Base-by-base conservation (phyloP, 2,329 filamentous ascomycete genomes). In the Monosporascus sp. region DNA sequence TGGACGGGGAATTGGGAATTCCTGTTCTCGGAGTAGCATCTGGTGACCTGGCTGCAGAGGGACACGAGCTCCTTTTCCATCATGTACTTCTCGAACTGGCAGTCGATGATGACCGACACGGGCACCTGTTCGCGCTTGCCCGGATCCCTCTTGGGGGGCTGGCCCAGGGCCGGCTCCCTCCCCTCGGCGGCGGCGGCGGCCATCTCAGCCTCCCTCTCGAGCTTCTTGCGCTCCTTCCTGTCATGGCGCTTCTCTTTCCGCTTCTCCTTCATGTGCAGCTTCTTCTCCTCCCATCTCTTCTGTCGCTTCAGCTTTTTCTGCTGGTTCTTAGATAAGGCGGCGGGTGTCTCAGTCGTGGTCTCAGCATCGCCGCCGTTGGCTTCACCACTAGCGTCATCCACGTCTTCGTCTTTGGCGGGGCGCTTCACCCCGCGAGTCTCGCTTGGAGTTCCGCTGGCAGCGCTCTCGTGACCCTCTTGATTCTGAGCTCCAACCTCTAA, bases 1-100 rank as follows among this genome's bases (percentile, higher is more conserved):
- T 95, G 87, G 7, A 85, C 77, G 49, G 85, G 81, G 66, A 82
- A 92, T 7, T 68, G 72, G 0, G 86, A 79, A 52, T 80, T 83
- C 54, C 81, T 82, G 70, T 97, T 97, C 64, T 96, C 90, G 20
- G 91, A 90, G 71, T 99, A 99, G 53, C 82, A 88, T 52, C 94
- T 79, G 8, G 90, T 96, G 56, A 99, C 78, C 70, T 99, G 94
- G 53, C 85, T 83, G 1, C 83, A 83, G 14, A 99, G 79, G 5
- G 90, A 96, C 51, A 92, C 85, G 31, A 89, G 77, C 72, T 99
- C 94, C 61, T 88, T 87, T 38, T 93, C 88, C 49, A 79, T 79
- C 94, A 99, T 99, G 65, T 92, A 81, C 42, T 88, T 77, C 68
- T 99, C 92, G 68, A 95, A 99, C 60, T 89, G 85, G 72, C 93